Base-by-base conservation (phyloP, 2,329 filamentous ascomycete species). In the Geosmithia morbida region DNA sequence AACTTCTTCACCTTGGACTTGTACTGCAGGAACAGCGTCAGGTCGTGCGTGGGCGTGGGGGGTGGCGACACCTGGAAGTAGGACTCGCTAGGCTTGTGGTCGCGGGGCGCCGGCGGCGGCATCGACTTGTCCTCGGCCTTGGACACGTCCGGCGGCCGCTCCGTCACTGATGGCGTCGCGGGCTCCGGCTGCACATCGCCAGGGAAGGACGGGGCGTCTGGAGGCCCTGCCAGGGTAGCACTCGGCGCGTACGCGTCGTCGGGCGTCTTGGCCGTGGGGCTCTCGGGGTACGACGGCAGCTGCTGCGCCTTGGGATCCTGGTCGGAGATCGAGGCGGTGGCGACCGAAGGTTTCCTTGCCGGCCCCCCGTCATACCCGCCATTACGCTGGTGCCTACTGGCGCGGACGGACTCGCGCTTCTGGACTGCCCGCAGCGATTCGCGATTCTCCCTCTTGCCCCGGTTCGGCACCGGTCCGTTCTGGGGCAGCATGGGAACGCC, bases 1-100 rank as follows among this genome's bases (percentile, higher is more conserved):
- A 94, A 94, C 62, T 97, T 97, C 66, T 96, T 97, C 55, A 97
- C 89, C 61, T 92, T 92, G 56, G 85, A 92, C 61, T 94, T 95
- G 68, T 97, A 96, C 64, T 97, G 90, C 51, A 97, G 65, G 61
- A 97, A 98, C 40, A 98, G 69, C 0, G 90, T 97, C 46, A 98
- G 72, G 55, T 96, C 88, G 60, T 95, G 95, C 8, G 81, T 83
- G 7, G 81, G 66, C 7, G 71, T 65, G 16, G 68, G 71, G 37
- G 84, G 81, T 8, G 87, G 87, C 0, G 65, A 66, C 41, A 83
- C 81, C 19, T 78, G 70, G 52, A 77, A 79, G 41, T 73, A 72
- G 6, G 33, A 69, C 26, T 72, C 68, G 22, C 53, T 54, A 4
- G 55, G 51, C 48, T 72, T 76, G 50, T 68, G 62, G 45, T 73